Evolutionary conservation across 1,139 yeast species (phyloP), one percentile per base, ranked within the genome.

Genomic region (Diutina scorzettiae): DNA sequence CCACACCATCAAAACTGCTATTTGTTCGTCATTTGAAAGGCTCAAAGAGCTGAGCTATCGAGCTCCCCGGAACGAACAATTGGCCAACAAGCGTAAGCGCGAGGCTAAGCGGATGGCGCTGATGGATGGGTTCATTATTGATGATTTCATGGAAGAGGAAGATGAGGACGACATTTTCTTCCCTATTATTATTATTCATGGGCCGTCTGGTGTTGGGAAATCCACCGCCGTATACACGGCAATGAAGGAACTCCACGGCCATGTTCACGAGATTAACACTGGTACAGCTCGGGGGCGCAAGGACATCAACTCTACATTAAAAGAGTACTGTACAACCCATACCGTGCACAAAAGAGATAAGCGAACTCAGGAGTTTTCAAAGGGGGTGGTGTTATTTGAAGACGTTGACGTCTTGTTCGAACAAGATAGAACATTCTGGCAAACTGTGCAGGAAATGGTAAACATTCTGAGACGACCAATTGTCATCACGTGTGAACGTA

Each of bases 381-480:
- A 76, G 44, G 87, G 91, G 5, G 62, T 87, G 7, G 78, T 91
- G 3, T 59, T 91, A 30, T 67, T 91, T 43, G 96, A 89, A 52
- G 96, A 91, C 51, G 89, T 84, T 23, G 96, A 91, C 56, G 65
- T 85, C 12, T 58, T 89, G 24, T 86, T 81, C 52, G 91, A 81
- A 46, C 83, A 78, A 41, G 96, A 87, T 50, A 73, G 71, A 48
- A 76, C 78, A 1, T 89, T 91, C 53, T 91, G 97, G 96, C 56
- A 67, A 1, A 79, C 81, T 1, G 71, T 87, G 3, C 75, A 72
- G 41, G 80, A 76, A 45, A 67, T 86, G 14, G 60, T 86, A 31
- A 66, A 71, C 33, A 73, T 76, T 25, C 75, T 94, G 0, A 69
- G 89, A 50, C 64, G 96, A 41, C 97, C 98, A 0, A 73, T 91